A percentile compares a stretch with the other conserved stretches of the same genome.
Evolutionary conservation across 169 alveolate genomes (phyloP).

Genomic region (Plasmodium billcollinsi): DNA sequence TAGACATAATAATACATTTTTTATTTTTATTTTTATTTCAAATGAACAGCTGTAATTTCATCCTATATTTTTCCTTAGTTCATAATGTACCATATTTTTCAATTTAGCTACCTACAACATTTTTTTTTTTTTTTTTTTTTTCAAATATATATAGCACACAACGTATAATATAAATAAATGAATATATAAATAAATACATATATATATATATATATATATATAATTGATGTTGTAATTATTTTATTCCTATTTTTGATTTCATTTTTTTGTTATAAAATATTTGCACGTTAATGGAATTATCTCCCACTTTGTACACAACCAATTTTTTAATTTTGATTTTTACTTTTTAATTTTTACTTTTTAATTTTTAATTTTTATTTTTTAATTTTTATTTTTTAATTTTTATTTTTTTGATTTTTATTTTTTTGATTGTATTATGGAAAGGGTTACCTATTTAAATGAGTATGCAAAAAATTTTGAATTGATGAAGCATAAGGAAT

Average conservation of each 20-base stretch:
- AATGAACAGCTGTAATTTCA: too few species aligned
- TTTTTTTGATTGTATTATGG: slow-evolving; percentile 23
- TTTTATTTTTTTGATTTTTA: not conserved
- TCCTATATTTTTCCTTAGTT: too few species aligned
- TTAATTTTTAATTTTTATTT: not conserved
- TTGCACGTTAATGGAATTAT: too few species aligned
- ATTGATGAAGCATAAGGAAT: not conserved
- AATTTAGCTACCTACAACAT: slow-evolving; percentile 36
- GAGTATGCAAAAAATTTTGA: slow-evolving; percentile 26
- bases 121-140: slow-evolving; percentile 23
- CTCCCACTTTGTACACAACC: too few species aligned
- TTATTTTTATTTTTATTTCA: too few species aligned
- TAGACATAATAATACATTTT: too few species aligned
- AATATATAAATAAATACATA: slow-evolving; percentile 1
- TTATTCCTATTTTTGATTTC: not conserved
- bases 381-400: not conserved
- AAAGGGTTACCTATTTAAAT: slow-evolving; percentile 16
- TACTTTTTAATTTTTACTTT: not conserved
- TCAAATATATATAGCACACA: slow-evolving; percentile 1
- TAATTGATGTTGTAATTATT: not conserved
- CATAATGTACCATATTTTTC: not conserved
- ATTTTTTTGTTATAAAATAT: not conserved
- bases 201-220: not conserved
- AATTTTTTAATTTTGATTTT: not conserved
- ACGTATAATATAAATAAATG: not conserved